These are phyloP conservation scores for Neurospora sp. DNA, from an alignment of 495 filamentous ascomycete genomes.

Conservation along the genomic window DNA sequence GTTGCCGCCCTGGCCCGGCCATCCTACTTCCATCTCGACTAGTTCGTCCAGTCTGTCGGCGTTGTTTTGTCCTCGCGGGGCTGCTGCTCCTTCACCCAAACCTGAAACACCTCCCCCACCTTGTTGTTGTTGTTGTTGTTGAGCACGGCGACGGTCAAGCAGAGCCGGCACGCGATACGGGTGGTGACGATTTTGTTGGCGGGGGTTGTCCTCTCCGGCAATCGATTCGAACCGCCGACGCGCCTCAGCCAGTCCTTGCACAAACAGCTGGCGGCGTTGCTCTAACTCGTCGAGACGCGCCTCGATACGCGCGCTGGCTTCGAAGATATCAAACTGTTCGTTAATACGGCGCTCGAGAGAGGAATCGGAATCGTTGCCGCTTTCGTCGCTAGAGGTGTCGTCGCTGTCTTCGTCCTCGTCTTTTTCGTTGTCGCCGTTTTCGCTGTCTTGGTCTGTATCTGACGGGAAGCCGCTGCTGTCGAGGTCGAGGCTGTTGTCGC, in stretches of 20 bases:
- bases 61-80: not conserved
- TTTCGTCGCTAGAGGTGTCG: not conserved
- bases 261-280: not conserved
- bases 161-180: conserved; percentile 1
- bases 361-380: not conserved
- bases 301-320: not conserved
- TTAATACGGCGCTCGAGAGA: not conserved
- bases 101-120: not conserved
- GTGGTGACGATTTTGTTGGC: not conserved
- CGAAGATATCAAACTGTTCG: not conserved
- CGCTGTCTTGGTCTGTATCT: not conserved
- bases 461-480: not conserved
- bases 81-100: not conserved
- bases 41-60: conserved; percentile 2
- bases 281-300: not conserved
- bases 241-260: not conserved
- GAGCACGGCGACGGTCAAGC: not conserved
- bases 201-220: not conserved
- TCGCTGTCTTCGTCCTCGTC: not conserved
- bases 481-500: not conserved
- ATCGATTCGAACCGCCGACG: not conserved
- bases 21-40: conserved; percentile 8
- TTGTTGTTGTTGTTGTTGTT: not conserved
- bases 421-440: not conserved
- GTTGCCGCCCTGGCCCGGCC: not conserved